A percentile compares a stretch with the other conserved stretches of the same genome.
Evolutionary conservation across 2,329 filamentous ascomycete genomes (phyloP).

Genomic region (Sodiomyces alkalinus): DNA sequence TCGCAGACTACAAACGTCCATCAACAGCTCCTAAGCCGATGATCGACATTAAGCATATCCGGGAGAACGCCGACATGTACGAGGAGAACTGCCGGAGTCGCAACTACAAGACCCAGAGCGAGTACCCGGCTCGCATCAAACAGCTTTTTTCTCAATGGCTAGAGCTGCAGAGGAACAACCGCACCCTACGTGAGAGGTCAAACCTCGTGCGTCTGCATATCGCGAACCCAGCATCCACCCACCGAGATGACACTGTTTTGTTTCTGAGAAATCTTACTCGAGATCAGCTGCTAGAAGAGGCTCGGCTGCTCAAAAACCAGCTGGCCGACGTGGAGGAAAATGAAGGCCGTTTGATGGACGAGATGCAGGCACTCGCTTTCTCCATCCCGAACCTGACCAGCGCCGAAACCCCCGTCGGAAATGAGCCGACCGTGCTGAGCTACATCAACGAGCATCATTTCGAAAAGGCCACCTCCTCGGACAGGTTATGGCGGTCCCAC

Average conservation of each 20-base stretch:
- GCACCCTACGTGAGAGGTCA: slow-evolving; percentile 47
- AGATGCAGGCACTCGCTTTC: slow-evolving; percentile 62
- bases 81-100: slow-evolving; percentile 69
- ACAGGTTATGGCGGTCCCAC: slow-evolving; percentile 53
- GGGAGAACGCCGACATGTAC: slow-evolving; percentile 67
- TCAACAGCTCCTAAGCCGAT: slow-evolving; percentile 63
- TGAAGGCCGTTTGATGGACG: slow-evolving; percentile 41
- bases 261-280: slow-evolving; percentile 22
- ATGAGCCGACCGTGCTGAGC: slow-evolving; percentile 47
- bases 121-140: slow-evolving; percentile 40
- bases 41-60: slow-evolving; percentile 81
- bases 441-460: slow-evolving; percentile 63
- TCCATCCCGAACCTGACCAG: slow-evolving; percentile 80
- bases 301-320: slow-evolving; percentile 46
- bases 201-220: slow-evolving; percentile 48
- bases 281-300: slow-evolving; percentile 45
- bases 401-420: slow-evolving; percentile 55
- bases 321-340: slow-evolving; percentile 44
- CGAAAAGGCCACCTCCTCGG: slow-evolving; percentile 16
- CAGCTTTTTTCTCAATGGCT: slow-evolving; percentile 42
- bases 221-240: slow-evolving; percentile 32
- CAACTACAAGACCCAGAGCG: slow-evolving; percentile 53
- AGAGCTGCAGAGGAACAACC: slow-evolving; percentile 42
- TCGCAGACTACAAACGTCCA: slow-evolving; percentile 30
- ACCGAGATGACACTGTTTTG: slow-evolving; percentile 24